Conservation (phyloP, 768 basidiomycete species). For the Suillus spraguei region DNA sequence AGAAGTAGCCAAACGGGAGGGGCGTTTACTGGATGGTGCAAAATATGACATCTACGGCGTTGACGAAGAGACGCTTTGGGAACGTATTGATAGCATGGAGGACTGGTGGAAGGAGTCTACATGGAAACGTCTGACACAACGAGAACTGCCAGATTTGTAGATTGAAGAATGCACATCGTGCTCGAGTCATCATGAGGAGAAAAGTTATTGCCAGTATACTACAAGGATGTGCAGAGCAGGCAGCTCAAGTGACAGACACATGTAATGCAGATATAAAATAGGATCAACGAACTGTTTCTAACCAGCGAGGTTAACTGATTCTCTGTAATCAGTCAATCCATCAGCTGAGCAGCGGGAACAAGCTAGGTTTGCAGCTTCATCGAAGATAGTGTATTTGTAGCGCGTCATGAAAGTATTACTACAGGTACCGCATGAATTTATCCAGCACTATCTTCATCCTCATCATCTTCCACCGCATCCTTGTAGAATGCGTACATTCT, state of each 20-base stretch:
- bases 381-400: neutral
- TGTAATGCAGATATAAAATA: neutral
- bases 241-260: neutral
- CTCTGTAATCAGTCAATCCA: neutral
- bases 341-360: conserved; percentile 63
- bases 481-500: conserved; percentile 86
- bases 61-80: conserved; percentile 86
- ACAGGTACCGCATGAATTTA: conserved; percentile 14
- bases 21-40: conserved; percentile 60
- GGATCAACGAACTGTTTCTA: neutral
- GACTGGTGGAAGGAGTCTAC: conserved; percentile 95
- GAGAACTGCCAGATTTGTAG: conserved; percentile 79
- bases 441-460: conserved; percentile 34
- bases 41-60: conserved; percentile 88
- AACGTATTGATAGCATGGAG: conserved; percentile 76
- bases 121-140: conserved; percentile 78
- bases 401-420: neutral
- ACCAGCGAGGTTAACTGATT: neutral
- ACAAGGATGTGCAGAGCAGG: neutral
- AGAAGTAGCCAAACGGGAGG: conserved; percentile 80
- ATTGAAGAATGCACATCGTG: neutral
- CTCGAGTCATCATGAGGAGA: neutral
- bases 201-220: neutral
- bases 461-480: conserved; percentile 53
- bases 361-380: conserved; percentile 58